Base-by-base conservation (phyloP, 352 stramenopile genomes). In the Thraustotheca clavata region DNA sequence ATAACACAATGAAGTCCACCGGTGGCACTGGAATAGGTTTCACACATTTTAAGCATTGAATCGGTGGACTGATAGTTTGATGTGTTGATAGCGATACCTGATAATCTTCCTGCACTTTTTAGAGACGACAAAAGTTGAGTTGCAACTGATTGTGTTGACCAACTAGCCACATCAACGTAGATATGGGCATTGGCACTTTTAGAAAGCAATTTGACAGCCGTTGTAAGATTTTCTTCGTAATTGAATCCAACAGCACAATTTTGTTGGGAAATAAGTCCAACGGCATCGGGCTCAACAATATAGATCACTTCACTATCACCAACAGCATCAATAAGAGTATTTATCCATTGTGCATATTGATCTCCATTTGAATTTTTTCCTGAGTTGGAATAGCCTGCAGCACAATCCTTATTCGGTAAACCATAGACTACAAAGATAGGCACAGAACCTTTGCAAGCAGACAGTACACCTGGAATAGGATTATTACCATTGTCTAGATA, bases 321-420 rank as follows among this genome's bases (percentile, higher is more conserved):
- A n/a, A 54, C 43, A 24, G 43, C 8, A 14, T 24, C 18, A 11
- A 52, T 75, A 31, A 84, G 47, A 29, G 69, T 67, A 0, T 70
- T 60, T 4, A 88, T 62, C 67, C 83, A 88, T 24, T 67, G 59
- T 34, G 71, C 54, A 52, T 87, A 85, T 43, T 83, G 71, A 29
- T 70, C 71, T 1, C 71, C 67, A 59, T 62, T 85, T 16, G 73
- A 68, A 12, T 54, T 69, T 36, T 2, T 52, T 24, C 43, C 43
- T 24, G 24, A 11, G 43, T 18, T 18, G 9, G 81, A 90, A 22
- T 75, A 76, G 4, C 71, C 69, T 9, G 68, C 71, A 22, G 70
- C 63, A 60, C 81, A 91, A 60, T 91, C 81, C 62, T 91, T 91
- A 62, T 80, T 79, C 29, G 81, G 81, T 33, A 91, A 68, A 14